A percentile compares a stretch with the other conserved stretches of the same genome.
phyloP scores from a whole-genome alignment of 192 early-diverging fungal species.

The Endogone sp. region DNA sequence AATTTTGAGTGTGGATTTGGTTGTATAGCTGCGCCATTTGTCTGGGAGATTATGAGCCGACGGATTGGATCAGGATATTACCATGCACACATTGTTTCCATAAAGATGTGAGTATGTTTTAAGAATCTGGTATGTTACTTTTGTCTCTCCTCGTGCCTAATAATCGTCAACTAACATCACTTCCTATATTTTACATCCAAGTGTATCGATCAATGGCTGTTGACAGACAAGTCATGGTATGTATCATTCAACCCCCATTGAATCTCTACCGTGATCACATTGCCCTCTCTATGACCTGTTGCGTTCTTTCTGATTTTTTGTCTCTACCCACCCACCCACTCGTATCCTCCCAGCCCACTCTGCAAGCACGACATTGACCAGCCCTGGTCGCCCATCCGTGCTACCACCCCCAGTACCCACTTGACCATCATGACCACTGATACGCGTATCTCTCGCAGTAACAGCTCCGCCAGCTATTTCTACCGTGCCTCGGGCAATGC shows the following conservation, averaged over 20 bases:
- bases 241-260: background rate
- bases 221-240: constrained; percentile 35
- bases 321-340: background rate
- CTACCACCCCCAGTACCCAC: background rate
- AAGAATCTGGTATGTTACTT: no score
- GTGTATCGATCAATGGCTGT: constrained; percentile 35
- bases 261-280: background rate
- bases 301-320: no score
- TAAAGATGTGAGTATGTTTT: constrained; percentile 6
- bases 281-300: no score
- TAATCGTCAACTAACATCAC: no score
- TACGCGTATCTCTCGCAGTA: no score
- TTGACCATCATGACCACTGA: no score
- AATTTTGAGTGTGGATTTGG: no score
- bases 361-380: constrained; percentile 40
- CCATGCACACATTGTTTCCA: constrained; percentile 37
- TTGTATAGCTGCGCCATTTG: constrained; percentile 27
- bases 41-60: constrained; percentile 24
- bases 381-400: constrained; percentile 10
- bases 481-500: no score
- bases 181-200: no score
- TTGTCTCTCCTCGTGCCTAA: no score
- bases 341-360: constrained; percentile 22
- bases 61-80: constrained; percentile 27
- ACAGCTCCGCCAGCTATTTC: no score